A percentile compares a stretch with the other conserved stretches of the same genome.
phyloP scores from a whole-genome alignment of 495 filamentous ascomycete genomes.

The Aspergillus campestris region DNA sequence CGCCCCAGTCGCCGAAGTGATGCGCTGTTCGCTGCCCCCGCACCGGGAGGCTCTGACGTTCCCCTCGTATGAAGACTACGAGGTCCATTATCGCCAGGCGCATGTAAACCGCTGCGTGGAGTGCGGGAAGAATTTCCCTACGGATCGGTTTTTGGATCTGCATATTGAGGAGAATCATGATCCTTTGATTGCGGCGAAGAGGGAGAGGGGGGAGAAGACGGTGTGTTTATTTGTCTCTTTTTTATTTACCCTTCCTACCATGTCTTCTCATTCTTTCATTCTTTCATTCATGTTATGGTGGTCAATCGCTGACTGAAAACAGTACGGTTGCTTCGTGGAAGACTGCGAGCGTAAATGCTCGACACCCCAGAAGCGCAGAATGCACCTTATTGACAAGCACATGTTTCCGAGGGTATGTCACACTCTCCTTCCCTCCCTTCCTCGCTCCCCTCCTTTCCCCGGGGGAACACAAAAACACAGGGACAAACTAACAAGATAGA shows the following conservation, averaged over 20 bases:
- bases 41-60: conserved; percentile 65
- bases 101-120: conserved; percentile 81
- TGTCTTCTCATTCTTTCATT: neutral
- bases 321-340: conserved; percentile 88
- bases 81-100: conserved; percentile 70
- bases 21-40: conserved; percentile 74
- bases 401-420: conserved; percentile 78
- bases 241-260: neutral
- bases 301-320: neutral
- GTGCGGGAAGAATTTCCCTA: conserved; percentile 72
- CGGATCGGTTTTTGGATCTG: conserved; percentile 59
- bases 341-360: conserved; percentile 80
- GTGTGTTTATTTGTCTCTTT: conserved; percentile 40
- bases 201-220: conserved; percentile 77
- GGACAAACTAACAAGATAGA: conserved; percentile 27
- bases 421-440: conserved; percentile 1
- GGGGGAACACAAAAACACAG: neutral
- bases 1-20: conserved; percentile 29
- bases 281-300: neutral
- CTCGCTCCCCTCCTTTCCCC: neutral
- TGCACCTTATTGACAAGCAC: conserved; percentile 91
- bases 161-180: conserved; percentile 95
- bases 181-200: conserved; percentile 57
- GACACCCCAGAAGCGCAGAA: conserved; percentile 70
- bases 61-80: conserved; percentile 70